phyloP scores from a whole-genome alignment of 2,329 filamentous ascomycete species.

The Triangularia verruculosa region DNA sequence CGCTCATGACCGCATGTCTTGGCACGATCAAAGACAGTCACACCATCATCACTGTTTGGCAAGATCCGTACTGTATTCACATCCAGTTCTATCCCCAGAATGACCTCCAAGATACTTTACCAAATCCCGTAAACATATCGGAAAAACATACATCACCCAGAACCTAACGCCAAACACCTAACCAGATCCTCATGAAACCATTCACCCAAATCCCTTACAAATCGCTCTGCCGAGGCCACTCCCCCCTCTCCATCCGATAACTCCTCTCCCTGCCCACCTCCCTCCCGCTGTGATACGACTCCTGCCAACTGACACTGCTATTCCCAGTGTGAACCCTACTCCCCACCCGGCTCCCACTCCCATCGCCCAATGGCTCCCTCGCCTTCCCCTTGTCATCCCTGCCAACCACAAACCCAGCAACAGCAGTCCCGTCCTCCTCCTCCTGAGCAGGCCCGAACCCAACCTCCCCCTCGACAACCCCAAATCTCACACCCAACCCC shows the following conservation, averaged over 20 bases:
- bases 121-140: too few relatives aligned
- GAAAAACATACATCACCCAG: too few relatives aligned
- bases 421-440: neutral
- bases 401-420: neutral
- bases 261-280: neutral
- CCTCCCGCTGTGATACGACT: neutral
- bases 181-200: neutral
- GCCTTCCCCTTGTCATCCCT: neutral
- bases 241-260: neutral
- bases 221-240: neutral
- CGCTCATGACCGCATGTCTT: too few relatives aligned
- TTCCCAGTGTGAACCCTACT: neutral
- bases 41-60: too few relatives aligned
- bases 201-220: neutral
- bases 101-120: too few relatives aligned
- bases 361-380: neutral
- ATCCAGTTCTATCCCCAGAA: too few relatives aligned
- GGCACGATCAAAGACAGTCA: too few relatives aligned
- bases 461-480: constrained; percentile 21
- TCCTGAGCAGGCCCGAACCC: constrained; percentile 8
- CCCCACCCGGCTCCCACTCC: neutral
- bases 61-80: too few relatives aligned
- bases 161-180: neutral
- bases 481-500: constrained; percentile 16
- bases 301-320: neutral